phyloP scores from a whole-genome alignment of 2,329 filamentous ascomycete species.

The Nemania diffusa region DNA sequence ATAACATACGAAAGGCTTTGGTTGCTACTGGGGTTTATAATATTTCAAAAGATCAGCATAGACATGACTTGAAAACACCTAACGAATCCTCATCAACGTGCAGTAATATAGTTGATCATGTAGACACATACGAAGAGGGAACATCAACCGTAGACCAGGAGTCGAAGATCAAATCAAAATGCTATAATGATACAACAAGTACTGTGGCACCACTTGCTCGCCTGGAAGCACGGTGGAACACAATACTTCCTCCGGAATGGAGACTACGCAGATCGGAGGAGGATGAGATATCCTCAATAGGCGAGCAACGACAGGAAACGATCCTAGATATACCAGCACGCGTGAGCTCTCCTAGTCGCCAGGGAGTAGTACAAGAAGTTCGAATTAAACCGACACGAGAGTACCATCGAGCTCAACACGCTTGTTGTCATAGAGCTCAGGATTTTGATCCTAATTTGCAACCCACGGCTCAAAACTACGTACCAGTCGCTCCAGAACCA shows the following conservation, averaged over 20 bases:
- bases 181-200: background rate
- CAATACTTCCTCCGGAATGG: constrained; percentile 38
- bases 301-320: background rate
- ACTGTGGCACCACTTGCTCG: background rate
- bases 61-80: background rate
- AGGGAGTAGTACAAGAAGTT: constrained; percentile 17
- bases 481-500: background rate
- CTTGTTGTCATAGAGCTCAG: background rate
- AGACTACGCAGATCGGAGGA: constrained; percentile 6
- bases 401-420: background rate
- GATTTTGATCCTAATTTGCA: background rate
- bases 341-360: background rate
- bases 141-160: background rate
- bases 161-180: background rate
- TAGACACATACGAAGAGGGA: background rate
- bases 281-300: background rate
- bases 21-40: constrained; percentile 43
- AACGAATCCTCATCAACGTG: constrained; percentile 7
- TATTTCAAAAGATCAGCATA: constrained; percentile 20
- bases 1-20: constrained; percentile 36
- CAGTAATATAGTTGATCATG: background rate
- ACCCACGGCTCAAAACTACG: background rate
- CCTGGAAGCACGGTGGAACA: constrained; percentile 34
- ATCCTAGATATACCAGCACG: background rate
- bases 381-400: background rate